Conservation (phyloP, 1,284 basidiomycete genomes). For the Gastroboletus turbinatus region DNA sequence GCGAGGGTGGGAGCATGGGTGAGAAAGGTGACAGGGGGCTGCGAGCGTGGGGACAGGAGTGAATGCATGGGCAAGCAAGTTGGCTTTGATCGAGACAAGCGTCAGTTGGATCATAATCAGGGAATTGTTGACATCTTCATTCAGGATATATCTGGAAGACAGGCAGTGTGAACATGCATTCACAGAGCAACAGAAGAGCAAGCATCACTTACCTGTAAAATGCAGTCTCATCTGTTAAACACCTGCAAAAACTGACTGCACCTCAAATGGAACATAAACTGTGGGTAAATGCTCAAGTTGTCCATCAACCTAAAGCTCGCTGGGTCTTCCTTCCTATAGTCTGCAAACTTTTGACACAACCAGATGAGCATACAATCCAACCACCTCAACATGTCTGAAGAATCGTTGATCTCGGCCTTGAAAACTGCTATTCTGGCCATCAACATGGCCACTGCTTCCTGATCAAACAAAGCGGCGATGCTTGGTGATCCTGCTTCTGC, state of each 20-base stretch:
- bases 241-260: constrained; percentile 99
- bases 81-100: no score
- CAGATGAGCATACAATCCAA: constrained; percentile 98
- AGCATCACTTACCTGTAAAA: constrained; percentile 78
- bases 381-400: constrained; percentile 96
- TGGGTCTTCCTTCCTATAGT: constrained; percentile 98
- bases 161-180: constrained; percentile 4
- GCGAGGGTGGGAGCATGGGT: no score
- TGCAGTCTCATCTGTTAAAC: constrained; percentile 99
- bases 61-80: no score
- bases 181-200: neutral
- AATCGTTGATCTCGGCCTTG: constrained; percentile 99
- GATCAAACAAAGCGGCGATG: constrained; percentile 95
- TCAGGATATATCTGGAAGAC: constrained; percentile 79
- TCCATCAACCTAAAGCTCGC: constrained; percentile 91
- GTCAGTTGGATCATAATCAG: constrained; percentile 99
- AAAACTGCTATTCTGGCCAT: constrained; percentile 99
- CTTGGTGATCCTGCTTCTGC: constrained; percentile 94
- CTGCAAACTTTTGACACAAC: constrained; percentile 98
- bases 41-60: no score
- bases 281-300: constrained; percentile 99
- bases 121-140: constrained; percentile 99
- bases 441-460: constrained; percentile 96
- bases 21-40: no score
- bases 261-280: constrained; percentile 99